These are phyloP conservation scores for Poronia punctata DNA, from an alignment of 495 filamentous ascomycete species.

Conservation along the genomic window DNA sequence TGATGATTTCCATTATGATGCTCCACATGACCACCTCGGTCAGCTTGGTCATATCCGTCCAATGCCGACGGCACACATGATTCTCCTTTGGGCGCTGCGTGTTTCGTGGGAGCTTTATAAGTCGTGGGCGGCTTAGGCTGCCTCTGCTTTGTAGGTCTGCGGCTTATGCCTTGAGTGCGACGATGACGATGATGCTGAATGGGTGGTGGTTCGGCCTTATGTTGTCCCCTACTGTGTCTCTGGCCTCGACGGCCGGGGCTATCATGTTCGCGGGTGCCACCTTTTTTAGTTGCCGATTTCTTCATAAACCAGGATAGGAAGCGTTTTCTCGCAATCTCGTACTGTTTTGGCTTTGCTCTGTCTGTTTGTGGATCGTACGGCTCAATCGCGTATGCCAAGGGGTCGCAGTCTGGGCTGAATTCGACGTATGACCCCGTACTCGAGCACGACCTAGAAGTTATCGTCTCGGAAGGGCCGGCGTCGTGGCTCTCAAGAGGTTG, in stretches of 20 bases:
- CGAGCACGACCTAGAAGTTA: slow-evolving; percentile 3
- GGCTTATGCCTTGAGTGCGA: slow-evolving; percentile 6
- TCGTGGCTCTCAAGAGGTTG: slow-evolving; percentile 9
- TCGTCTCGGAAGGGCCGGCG: slow-evolving; percentile 2
- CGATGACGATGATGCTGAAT: neutral
- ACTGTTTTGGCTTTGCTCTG: slow-evolving; percentile 8
- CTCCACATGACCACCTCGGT: slow-evolving; percentile 1
- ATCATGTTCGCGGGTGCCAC: neutral
- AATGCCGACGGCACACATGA: neutral
- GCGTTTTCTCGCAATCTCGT: slow-evolving; percentile 9
- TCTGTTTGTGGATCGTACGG: slow-evolving; percentile 6
- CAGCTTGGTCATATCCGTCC: slow-evolving; percentile 5
- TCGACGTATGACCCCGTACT: slow-evolving; percentile 22
- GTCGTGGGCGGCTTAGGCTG: slow-evolving; percentile 2
- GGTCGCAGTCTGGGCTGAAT: slow-evolving; percentile 17
- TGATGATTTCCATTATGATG: neutral
- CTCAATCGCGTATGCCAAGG: slow-evolving; percentile 9
- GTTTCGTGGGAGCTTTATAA: neutral
- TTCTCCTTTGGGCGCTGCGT: slow-evolving; percentile 6
- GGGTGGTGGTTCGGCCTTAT: slow-evolving; percentile 1
- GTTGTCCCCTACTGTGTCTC: slow-evolving; percentile 3
- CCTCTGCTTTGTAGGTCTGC: slow-evolving; percentile 5
- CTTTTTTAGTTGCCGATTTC: slow-evolving; percentile 8
- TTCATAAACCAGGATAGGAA: slow-evolving; percentile 21
- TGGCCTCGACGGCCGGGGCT: slow-evolving; percentile 4